A percentile compares a stretch with the other conserved stretches of the same genome.
Evolutionary conservation across 441 rosid genomes (phyloP).

Genomic region (Eruca vesicaria): DNA sequence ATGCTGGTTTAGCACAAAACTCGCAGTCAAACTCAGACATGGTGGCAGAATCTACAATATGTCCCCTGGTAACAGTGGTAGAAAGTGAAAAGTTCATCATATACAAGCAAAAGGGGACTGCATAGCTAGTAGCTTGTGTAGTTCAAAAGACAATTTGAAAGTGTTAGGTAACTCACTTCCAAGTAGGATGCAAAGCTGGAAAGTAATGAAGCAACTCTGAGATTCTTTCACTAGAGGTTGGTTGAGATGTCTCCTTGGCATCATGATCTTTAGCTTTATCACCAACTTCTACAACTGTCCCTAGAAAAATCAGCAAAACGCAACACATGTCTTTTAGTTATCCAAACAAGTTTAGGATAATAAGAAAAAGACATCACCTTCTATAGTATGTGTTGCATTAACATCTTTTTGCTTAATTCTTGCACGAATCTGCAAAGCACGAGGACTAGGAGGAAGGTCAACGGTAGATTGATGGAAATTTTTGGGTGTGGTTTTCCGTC

Average conservation of each 20-base stretch:
- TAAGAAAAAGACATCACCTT: conserved; percentile 39
- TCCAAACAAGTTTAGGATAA: not conserved
- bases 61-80: conserved; percentile 49
- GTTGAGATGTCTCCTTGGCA: conserved; percentile 17
- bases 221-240: conserved; percentile 19
- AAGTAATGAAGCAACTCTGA: conserved; percentile 18
- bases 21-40: conserved; percentile 42
- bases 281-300: conserved; percentile 21
- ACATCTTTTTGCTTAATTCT: conserved; percentile 16
- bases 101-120: not conserved
- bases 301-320: conserved; percentile 31
- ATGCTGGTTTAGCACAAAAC: conserved; percentile 51
- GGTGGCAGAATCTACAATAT: conserved; percentile 41
- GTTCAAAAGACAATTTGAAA: not conserved
- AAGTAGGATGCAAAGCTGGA: conserved; percentile 47
- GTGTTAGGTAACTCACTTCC: conserved; percentile 52
- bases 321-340: conserved; percentile 1
- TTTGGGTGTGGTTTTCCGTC: conserved; percentile 23
- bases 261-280: conserved; percentile 25
- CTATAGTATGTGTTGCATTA: conserved; percentile 21
- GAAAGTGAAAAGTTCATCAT: conserved; percentile 18
- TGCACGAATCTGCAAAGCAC: conserved; percentile 26
- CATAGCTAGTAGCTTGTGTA: not conserved
- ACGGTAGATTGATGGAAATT: conserved; percentile 7
- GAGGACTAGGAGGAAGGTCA: conserved; percentile 33